A percentile compares a stretch with the other conserved stretches of the same genome.
Evolutionary conservation across 495 filamentous ascomycete genomes (phyloP).

Genomic region (Glonium stellatum): DNA sequence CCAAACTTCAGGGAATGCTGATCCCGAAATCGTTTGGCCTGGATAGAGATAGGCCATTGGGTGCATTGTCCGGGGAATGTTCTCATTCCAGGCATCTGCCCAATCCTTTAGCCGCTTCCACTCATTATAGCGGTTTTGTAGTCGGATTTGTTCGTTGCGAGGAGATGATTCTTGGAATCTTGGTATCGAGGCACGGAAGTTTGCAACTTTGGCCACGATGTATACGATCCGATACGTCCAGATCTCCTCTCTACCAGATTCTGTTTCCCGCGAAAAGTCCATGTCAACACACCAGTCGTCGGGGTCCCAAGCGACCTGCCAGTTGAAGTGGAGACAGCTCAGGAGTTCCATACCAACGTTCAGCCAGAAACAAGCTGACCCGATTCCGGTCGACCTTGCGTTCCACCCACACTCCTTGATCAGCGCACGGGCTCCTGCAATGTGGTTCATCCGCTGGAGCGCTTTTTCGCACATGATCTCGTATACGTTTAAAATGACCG

Average conservation of each 20-base stretch:
- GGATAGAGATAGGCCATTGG: constrained; percentile 71
- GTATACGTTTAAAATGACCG: constrained; percentile 84
- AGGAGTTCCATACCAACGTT: constrained; percentile 87
- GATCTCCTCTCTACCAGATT: constrained; percentile 61
- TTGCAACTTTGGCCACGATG: constrained; percentile 79
- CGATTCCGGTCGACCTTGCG: constrained; percentile 69
- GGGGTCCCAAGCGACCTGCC: constrained; percentile 83
- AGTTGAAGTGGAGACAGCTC: constrained; percentile 79
- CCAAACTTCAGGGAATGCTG: constrained; percentile 84
- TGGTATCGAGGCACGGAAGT: constrained; percentile 66
- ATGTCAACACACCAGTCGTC: constrained; percentile 89
- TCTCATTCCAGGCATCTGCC: constrained; percentile 75
- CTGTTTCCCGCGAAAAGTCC: constrained; percentile 52
- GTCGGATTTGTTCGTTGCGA: constrained; percentile 53
- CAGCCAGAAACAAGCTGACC: constrained; percentile 89
- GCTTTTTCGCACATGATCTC: constrained; percentile 80
- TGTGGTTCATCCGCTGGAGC: constrained; percentile 74
- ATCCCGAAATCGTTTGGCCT: constrained; percentile 59
- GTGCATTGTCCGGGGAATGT: constrained; percentile 76
- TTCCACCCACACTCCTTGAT: constrained; percentile 92
- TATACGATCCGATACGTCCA: constrained; percentile 91
- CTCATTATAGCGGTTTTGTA: constrained; percentile 61
- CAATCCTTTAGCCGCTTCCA: constrained; percentile 68
- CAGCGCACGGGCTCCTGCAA: constrained; percentile 75
- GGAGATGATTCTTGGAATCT: constrained; percentile 52